A percentile compares a stretch with the other conserved stretches of the same genome.
Conservation (phyloP, 2,329 filamentous ascomycete genomes). For the Epichloe typhina region DNA sequence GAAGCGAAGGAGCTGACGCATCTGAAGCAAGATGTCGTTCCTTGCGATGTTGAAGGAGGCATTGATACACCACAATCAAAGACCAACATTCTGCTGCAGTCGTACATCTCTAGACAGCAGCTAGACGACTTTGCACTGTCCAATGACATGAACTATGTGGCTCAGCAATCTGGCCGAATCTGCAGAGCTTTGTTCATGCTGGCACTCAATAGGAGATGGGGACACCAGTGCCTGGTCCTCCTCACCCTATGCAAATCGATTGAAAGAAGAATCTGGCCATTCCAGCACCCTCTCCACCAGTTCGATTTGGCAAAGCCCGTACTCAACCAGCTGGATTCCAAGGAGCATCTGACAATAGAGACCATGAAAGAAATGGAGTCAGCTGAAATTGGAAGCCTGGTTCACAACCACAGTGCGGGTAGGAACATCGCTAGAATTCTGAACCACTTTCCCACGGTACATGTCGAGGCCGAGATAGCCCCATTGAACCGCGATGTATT, state of each 20-base stretch:
- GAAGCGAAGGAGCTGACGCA: constrained; percentile 78
- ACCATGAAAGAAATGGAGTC: constrained; percentile 84
- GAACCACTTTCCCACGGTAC: constrained; percentile 83
- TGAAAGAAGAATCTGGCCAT: constrained; percentile 90
- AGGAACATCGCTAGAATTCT: constrained; percentile 68
- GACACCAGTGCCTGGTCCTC: constrained; percentile 83
- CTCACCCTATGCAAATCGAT: constrained; percentile 92
- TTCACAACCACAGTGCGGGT: constrained; percentile 84
- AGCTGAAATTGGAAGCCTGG: constrained; percentile 76
- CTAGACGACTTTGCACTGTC: constrained; percentile 87
- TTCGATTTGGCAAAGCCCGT: constrained; percentile 82
- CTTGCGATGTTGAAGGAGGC: constrained; percentile 66
- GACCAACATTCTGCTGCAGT: constrained; percentile 89
- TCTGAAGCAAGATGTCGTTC: constrained; percentile 56
- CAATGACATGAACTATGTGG: constrained; percentile 88
- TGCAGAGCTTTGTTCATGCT: constrained; percentile 96
- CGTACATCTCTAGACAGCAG: constrained; percentile 78
- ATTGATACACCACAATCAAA: constrained; percentile 68
- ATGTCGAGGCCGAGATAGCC: constrained; percentile 85
- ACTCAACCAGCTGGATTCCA: constrained; percentile 73
- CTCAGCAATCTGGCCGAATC: constrained; percentile 89
- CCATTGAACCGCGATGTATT: constrained; percentile 90
- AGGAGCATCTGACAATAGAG: constrained; percentile 64
- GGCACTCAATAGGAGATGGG: constrained; percentile 87
- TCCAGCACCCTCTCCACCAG: constrained; percentile 86